A percentile compares a stretch with the other conserved stretches of the same genome.
Evolutionary conservation across 208 protist species (phyloP).

Genomic region (Acanthamoeba lenticulata): DNA sequence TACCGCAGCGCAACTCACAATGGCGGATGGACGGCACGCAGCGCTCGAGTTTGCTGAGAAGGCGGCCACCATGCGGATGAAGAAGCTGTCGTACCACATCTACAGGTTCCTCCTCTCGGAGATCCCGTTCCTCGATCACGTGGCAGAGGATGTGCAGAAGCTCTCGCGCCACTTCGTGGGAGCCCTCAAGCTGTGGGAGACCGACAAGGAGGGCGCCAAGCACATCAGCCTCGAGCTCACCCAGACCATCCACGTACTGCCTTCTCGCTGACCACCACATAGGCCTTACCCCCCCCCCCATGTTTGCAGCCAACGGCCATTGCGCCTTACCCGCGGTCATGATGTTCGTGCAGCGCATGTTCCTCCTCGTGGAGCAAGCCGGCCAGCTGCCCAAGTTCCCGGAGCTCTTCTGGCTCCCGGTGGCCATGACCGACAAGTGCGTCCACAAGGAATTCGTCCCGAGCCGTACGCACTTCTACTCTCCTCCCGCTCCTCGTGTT

Average conservation of each 20-base stretch:
- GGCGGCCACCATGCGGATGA: slow-evolving; percentile 45
- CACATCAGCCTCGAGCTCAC: slow-evolving; percentile 31
- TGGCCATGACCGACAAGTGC: slow-evolving; percentile 58
- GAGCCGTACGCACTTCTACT: not conserved
- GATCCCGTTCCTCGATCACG: not conserved
- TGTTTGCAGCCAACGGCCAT: not conserved
- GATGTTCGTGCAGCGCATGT: slow-evolving; percentile 37
- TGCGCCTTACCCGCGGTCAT: not conserved
- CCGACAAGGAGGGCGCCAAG: slow-evolving; percentile 13
- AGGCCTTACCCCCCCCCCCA: not conserved
- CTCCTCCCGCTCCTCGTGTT: not conserved
- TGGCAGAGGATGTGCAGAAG: slow-evolving; percentile 52
- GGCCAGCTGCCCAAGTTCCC: slow-evolving; percentile 39
- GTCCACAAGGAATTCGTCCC: slow-evolving; percentile 17
- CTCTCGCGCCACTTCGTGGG: slow-evolving; percentile 53
- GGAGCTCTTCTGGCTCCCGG: slow-evolving; percentile 53
- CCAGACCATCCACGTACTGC: slow-evolving; percentile 40
- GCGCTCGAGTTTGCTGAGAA: slow-evolving; percentile 55
- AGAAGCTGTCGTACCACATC: slow-evolving; percentile 59
- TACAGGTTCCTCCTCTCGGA: slow-evolving; percentile 23
- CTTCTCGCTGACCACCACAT: too few relatives aligned
- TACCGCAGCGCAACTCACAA: not conserved
- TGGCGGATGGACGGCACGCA: not conserved
- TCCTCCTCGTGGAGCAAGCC: slow-evolving; percentile 16
- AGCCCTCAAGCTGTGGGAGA: slow-evolving; percentile 15